Evolutionary conservation across 805 yeast species (phyloP).

Genomic region (Diddensiella caesifluorescens): DNA sequence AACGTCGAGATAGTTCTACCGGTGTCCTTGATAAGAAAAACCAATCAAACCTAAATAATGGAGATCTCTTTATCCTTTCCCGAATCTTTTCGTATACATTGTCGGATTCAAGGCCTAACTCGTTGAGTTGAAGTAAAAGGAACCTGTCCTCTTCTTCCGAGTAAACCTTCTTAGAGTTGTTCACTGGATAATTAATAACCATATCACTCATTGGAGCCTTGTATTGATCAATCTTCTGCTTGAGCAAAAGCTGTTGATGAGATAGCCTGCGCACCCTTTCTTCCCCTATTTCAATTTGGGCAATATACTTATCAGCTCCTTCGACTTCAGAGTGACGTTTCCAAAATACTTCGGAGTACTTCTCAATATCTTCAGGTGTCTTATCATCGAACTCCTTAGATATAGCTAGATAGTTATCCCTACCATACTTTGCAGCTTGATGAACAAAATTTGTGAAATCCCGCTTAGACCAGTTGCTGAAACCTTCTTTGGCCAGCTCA

Average conservation of each 20-base stretch:
- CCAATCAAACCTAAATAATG: slow-evolving; percentile 79
- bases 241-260: slow-evolving; percentile 70
- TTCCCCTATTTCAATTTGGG: slow-evolving; percentile 84
- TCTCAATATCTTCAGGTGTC: slow-evolving; percentile 67
- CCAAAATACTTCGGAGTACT: slow-evolving; percentile 80
- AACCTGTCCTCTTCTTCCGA: slow-evolving; percentile 89
- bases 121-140: slow-evolving; percentile 67
- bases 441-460: slow-evolving; percentile 82
- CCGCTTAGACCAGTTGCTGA: slow-evolving; percentile 72
- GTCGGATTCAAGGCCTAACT: slow-evolving; percentile 71
- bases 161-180: slow-evolving; percentile 61
- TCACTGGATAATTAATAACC: slow-evolving; percentile 64
- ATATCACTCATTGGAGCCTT: slow-evolving; percentile 73
- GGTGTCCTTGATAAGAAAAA: slow-evolving; percentile 76
- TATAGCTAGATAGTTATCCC: slow-evolving; percentile 63
- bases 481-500: slow-evolving; percentile 61
- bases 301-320: slow-evolving; percentile 79
- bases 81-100: slow-evolving; percentile 73
- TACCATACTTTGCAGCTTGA: slow-evolving; percentile 69
- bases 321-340: slow-evolving; percentile 67
- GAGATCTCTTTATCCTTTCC: slow-evolving; percentile 62
- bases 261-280: slow-evolving; percentile 60
- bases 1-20: slow-evolving; percentile 75
- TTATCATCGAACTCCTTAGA: slow-evolving; percentile 70
- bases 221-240: slow-evolving; percentile 66